These are phyloP conservation scores for Sutorius eximius DNA, from an alignment of 1,284 basidiomycete genomes.

Conservation along the genomic window DNA sequence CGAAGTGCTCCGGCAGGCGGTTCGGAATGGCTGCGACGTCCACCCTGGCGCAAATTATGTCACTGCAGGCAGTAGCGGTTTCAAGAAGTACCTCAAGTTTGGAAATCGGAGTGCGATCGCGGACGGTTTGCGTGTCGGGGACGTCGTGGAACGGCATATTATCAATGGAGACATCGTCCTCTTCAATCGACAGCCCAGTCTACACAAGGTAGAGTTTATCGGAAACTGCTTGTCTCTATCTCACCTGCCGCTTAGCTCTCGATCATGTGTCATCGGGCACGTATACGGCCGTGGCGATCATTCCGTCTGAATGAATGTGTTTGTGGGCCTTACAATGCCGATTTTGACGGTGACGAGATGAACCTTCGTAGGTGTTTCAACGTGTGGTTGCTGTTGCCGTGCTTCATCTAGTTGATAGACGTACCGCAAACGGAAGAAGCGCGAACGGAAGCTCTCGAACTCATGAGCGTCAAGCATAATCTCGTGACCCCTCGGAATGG, in stretches of 20 bases:
- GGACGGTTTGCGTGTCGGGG: conserved; percentile 78
- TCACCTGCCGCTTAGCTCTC: conserved; percentile 64
- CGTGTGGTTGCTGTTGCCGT: background rate
- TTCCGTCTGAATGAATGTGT: conserved; percentile 99
- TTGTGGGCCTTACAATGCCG: conserved; percentile 98
- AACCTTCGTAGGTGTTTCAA: conserved; percentile 77
- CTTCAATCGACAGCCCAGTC: conserved; percentile 98
- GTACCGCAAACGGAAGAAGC: conserved; percentile 99
- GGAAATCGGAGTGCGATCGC: conserved; percentile 77
- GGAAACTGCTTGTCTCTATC: background rate
- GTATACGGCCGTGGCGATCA: conserved; percentile 96
- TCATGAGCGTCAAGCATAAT: conserved; percentile 98
- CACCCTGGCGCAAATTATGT: conserved; percentile 98
- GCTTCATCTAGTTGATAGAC: conserved; percentile 49
- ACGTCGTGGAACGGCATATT: conserved; percentile 92
- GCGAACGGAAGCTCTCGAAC: conserved; percentile 92
- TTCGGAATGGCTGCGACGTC: conserved; percentile 87
- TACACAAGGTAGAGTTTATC: conserved; percentile 75
- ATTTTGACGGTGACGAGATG: conserved; percentile 99
- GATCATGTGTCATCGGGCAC: conserved; percentile 95
- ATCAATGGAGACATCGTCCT: conserved; percentile 96
- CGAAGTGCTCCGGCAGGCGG: conserved; percentile 71
- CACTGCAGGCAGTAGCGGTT: conserved; percentile 69
- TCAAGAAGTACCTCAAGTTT: conserved; percentile 88
- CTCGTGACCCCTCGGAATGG: conserved; percentile 96